phyloP scores from a whole-genome alignment of 148 eudicot genomes.

The Chenopodium suecicum region DNA sequence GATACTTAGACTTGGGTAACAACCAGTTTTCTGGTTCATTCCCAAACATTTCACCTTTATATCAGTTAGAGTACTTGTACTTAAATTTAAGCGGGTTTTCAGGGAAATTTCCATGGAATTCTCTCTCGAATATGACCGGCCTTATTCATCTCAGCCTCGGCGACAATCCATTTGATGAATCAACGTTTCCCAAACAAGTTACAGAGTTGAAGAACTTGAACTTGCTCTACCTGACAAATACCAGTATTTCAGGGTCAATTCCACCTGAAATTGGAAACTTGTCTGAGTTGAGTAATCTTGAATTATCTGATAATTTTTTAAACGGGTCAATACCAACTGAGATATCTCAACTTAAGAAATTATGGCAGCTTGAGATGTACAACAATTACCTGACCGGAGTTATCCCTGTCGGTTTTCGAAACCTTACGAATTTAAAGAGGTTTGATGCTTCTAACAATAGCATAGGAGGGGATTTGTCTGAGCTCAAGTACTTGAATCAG shows the following conservation, averaged over 20 bases:
- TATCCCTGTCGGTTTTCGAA: conserved; percentile 65
- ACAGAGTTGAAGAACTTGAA: conserved; percentile 34
- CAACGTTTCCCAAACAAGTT: conserved; percentile 50
- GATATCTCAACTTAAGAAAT: conserved; percentile 54
- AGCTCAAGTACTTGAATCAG: conserved; percentile 41
- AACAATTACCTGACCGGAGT: conserved; percentile 55
- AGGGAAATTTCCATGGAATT: conserved; percentile 69
- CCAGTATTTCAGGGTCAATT: conserved; percentile 64
- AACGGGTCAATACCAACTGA: conserved; percentile 60
- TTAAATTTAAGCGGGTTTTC: conserved; percentile 57
- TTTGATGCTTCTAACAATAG: conserved; percentile 68
- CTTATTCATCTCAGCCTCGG: conserved; percentile 58
- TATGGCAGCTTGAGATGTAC: conserved; percentile 71
- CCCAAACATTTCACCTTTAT: conserved; percentile 55
- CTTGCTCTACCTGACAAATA: conserved; percentile 67
- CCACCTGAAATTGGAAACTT: conserved; percentile 63
- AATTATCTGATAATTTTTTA: conserved; percentile 47
- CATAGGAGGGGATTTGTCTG: conserved; percentile 62
- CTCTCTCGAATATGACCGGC: conserved; percentile 48
- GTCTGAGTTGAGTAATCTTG: conserved; percentile 45
- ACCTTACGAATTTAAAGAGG: conserved; percentile 43
- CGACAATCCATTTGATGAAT: conserved; percentile 53
- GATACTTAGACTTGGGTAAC: conserved; percentile 74
- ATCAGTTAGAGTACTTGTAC: conserved; percentile 37
- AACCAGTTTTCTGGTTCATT: conserved; percentile 56